These are phyloP conservation scores for Elongisporangium anandrum DNA, from an alignment of 352 stramenopile genomes.

Conservation along the genomic window DNA sequence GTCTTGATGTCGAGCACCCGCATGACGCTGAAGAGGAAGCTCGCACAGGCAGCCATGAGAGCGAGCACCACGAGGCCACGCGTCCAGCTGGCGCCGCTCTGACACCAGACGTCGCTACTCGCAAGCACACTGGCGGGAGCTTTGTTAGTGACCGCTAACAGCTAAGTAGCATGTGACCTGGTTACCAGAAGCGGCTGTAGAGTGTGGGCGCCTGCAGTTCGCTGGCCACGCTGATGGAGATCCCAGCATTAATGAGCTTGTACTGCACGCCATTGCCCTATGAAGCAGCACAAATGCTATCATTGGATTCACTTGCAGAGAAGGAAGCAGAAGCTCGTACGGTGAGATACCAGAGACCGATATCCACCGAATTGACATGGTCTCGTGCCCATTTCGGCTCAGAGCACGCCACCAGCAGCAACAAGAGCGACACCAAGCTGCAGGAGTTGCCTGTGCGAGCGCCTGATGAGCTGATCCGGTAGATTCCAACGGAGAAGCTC, in stretches of 20 bases:
- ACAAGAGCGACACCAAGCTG: slow-evolving; percentile 40
- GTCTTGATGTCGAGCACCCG: slow-evolving; percentile 49
- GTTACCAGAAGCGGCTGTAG: slow-evolving; percentile 42
- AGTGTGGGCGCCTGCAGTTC: slow-evolving; percentile 15
- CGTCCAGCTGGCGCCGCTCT: slow-evolving; percentile 35
- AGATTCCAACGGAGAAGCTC: background rate
- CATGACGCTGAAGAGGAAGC: slow-evolving; percentile 54
- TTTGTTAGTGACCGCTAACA: background rate
- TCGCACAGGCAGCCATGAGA: slow-evolving; percentile 47
- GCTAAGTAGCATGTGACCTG: too few species aligned
- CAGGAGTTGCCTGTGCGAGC: slow-evolving; percentile 40
- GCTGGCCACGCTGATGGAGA: slow-evolving; percentile 21
- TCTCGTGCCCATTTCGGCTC: slow-evolving; percentile 58
- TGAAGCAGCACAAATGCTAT: slow-evolving; percentile 2
- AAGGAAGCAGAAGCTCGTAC: slow-evolving; percentile 16
- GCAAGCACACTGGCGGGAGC: slow-evolving; percentile 20
- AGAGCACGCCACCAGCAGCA: slow-evolving; percentile 43
- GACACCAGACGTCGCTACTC: slow-evolving; percentile 62
- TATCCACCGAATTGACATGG: slow-evolving; percentile 65
- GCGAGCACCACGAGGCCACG: slow-evolving; percentile 47
- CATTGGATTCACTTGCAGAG: slow-evolving; percentile 2
- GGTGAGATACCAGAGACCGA: slow-evolving; percentile 64
- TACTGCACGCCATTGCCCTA: slow-evolving; percentile 70
- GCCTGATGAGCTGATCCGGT: background rate
- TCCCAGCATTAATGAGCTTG: slow-evolving; percentile 77